These are phyloP conservation scores for Phaeosphaeria sp. DNA, from an alignment of 2,329 filamentous ascomycete genomes.

Conservation along the genomic window DNA sequence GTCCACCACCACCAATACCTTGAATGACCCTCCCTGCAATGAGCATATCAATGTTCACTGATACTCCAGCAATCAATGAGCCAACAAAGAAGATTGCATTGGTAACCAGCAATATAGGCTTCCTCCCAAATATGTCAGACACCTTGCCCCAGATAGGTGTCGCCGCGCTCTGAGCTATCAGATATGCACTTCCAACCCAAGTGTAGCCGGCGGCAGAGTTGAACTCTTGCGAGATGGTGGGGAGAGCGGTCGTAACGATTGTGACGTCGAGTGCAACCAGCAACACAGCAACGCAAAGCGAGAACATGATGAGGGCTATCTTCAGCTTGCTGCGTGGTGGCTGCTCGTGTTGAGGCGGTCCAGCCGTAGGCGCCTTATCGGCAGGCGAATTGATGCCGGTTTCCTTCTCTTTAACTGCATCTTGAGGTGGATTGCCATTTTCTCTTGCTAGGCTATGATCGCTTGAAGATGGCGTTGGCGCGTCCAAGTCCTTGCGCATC, in stretches of 20 bases:
- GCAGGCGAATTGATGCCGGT: slow-evolving; percentile 9
- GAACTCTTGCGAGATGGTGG: slow-evolving; percentile 64
- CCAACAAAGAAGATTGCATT: slow-evolving; percentile 68
- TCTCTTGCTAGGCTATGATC: slow-evolving; percentile 16
- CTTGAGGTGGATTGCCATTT: slow-evolving; percentile 8
- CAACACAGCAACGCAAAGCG: slow-evolving; percentile 61
- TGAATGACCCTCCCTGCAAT: slow-evolving; percentile 68
- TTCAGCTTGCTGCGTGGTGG: slow-evolving; percentile 48
- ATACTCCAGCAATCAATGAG: slow-evolving; percentile 65
- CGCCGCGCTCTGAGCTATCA: slow-evolving; percentile 57
- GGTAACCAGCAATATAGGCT: slow-evolving; percentile 65
- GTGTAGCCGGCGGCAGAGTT: slow-evolving; percentile 58
- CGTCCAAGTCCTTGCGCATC: background rate
- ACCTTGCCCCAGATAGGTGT: slow-evolving; percentile 68
- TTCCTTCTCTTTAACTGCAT: slow-evolving; percentile 6
- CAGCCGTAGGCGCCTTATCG: slow-evolving; percentile 21
- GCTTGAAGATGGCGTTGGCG: slow-evolving; percentile 22
- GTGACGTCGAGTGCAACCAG: slow-evolving; percentile 68
- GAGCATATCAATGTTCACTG: slow-evolving; percentile 66
- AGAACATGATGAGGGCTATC: slow-evolving; percentile 58
- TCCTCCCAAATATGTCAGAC: slow-evolving; percentile 72
- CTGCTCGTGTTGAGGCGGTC: slow-evolving; percentile 15
- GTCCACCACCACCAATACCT: slow-evolving; percentile 68
- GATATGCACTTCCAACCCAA: slow-evolving; percentile 61
- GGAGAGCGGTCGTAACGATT: slow-evolving; percentile 67